Conservation (phyloP, 306 rosid species). For the Mucuna pruriens region DNA sequence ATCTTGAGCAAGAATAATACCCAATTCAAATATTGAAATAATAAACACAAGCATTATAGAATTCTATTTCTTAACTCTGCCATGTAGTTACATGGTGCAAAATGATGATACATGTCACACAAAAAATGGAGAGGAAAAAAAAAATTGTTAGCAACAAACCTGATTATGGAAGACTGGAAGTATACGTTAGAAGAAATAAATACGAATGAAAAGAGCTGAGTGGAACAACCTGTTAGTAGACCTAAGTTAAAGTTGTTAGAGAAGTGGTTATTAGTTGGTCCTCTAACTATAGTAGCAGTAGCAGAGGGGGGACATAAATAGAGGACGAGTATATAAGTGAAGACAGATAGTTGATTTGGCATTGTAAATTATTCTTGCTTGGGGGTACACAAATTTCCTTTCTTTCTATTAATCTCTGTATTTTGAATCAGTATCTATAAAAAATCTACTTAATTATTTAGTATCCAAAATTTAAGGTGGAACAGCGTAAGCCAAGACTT, state of each 20-base stretch:
- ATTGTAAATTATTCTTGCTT: background rate
- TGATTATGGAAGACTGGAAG: background rate
- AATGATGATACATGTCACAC: background rate
- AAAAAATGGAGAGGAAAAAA: background rate
- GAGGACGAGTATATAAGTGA: background rate
- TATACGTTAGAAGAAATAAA: background rate
- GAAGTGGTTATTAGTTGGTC: background rate
- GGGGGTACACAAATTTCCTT: background rate
- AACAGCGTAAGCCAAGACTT: conserved; percentile 7
- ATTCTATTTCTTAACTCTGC: background rate
- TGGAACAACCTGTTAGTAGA: background rate
- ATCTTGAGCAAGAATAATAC: background rate
- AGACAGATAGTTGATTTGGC: background rate
- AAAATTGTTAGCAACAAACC: background rate
- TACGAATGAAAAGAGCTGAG: background rate
- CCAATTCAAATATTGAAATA: background rate
- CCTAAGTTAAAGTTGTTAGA: background rate
- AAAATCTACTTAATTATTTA: background rate
- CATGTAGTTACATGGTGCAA: background rate
- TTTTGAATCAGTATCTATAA: background rate
- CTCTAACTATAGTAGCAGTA: background rate
- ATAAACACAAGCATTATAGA: background rate
- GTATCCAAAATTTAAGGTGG: conserved; percentile 9
- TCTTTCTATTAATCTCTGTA: background rate
- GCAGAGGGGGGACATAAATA: background rate